These are phyloP conservation scores for California macrophylla DNA, from an alignment of 441 rosid genomes.

Conservation along the genomic window DNA sequence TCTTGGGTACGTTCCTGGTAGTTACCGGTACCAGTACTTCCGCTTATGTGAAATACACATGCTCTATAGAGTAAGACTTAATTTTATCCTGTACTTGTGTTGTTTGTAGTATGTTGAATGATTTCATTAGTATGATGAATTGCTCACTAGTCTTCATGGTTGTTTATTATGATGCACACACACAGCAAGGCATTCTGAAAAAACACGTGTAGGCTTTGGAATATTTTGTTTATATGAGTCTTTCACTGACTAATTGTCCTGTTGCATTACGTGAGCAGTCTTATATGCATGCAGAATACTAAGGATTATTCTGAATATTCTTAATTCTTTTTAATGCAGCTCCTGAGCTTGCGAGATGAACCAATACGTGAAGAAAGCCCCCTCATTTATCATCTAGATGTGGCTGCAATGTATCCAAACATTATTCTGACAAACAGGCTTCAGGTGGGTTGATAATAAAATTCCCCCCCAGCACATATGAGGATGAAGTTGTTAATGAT, in stretches of 20 bases:
- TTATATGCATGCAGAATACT: slow-evolving; percentile 4
- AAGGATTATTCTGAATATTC: slow-evolving; percentile 9
- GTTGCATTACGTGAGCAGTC: not conserved
- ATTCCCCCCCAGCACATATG: slow-evolving; percentile 9
- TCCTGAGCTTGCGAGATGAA: slow-evolving; percentile 58
- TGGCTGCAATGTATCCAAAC: slow-evolving; percentile 99
- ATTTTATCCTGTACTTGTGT: not conserved
- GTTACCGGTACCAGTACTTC: not conserved
- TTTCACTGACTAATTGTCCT: not conserved
- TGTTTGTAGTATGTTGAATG: not conserved
- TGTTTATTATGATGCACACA: not conserved
- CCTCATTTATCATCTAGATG: slow-evolving; percentile 95
- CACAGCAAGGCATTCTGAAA: not conserved
- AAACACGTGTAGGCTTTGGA: not conserved
- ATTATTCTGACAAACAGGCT: slow-evolving; percentile 96
- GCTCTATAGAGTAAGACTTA: not conserved
- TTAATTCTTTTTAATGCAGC: slow-evolving; percentile 45
- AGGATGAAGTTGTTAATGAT: slow-evolving; percentile 1
- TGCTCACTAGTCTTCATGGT: not conserved
- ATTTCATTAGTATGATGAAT: not conserved
- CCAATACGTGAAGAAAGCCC: slow-evolving; percentile 91
- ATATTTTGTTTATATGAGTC: not conserved
- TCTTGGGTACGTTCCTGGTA: not conserved
- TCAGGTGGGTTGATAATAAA: slow-evolving; percentile 50
- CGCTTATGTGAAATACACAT: not conserved